phyloP scores from a whole-genome alignment of 352 stramenopile species.

The Globisporangium polare region DNA sequence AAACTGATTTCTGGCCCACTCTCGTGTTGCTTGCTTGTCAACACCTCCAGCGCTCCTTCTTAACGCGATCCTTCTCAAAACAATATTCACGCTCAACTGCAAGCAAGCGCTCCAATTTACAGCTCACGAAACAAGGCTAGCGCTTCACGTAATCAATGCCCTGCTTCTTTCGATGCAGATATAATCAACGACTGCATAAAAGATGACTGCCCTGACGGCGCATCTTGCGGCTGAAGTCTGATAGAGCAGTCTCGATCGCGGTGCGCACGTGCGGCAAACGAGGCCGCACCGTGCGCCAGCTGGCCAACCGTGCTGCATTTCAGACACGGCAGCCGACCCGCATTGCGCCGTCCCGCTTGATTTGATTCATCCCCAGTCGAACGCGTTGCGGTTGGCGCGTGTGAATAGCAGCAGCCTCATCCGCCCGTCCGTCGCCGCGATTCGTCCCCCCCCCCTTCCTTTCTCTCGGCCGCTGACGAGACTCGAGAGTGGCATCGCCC shows the following conservation, averaged over 20 bases:
- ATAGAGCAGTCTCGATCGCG: too few species aligned
- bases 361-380: too few species aligned
- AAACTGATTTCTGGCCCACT: not conserved
- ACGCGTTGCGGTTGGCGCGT: not conserved
- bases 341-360: not conserved
- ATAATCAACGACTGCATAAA: too few species aligned
- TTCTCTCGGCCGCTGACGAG: not conserved
- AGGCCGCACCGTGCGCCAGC: too few species aligned
- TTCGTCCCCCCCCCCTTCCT: not conserved
- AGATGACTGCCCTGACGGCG: too few species aligned
- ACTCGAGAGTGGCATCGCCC: not conserved
- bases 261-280: too few species aligned
- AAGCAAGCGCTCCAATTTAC: too few species aligned
- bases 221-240: too few species aligned
- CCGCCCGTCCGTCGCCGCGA: too few species aligned
- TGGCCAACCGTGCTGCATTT: not conserved
- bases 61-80: not conserved
- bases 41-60: not conserved
- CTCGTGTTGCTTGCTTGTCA: not conserved
- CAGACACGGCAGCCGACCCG: not conserved
- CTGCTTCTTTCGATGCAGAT: too few species aligned
- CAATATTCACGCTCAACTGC: not conserved
- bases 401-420: not conserved
- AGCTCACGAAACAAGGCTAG: too few species aligned
- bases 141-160: too few species aligned